These are phyloP conservation scores for Thuidium tamariscinum DNA, from an alignment of 225 moss, liverwort and hornwort species.

Conservation along the genomic window DNA sequence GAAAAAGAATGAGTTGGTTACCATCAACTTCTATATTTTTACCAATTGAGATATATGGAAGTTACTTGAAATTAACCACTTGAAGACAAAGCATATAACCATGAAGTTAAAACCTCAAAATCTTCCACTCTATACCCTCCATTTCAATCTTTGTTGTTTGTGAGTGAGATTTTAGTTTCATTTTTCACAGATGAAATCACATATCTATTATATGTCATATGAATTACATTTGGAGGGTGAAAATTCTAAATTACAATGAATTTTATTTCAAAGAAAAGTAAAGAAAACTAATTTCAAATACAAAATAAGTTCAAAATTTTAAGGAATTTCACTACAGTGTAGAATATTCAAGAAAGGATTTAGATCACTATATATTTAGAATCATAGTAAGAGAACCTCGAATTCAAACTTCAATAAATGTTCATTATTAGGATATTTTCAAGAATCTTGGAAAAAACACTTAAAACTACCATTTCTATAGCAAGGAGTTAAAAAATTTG, in stretches of 20 bases:
- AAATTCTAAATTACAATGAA: neutral
- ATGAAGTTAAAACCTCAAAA: neutral
- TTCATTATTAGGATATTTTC: neutral
- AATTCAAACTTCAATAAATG: neutral
- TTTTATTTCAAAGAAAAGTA: neutral
- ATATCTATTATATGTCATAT: neutral
- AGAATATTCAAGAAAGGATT: no score
- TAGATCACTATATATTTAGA: no score
- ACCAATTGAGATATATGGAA: neutral
- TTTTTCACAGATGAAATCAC: neutral
- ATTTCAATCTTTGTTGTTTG: accelerated
- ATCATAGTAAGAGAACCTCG: neutral
- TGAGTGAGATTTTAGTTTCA: no score
- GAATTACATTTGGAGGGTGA: accelerated
- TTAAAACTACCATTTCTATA: no score
- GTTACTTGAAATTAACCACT: neutral
- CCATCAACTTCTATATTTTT: neutral
- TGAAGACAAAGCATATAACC: no score
- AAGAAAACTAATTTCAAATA: neutral
- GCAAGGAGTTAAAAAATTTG: no score
- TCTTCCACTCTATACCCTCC: neutral
- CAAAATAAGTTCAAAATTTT: neutral
- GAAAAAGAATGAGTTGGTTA: neutral
- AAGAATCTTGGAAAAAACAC: no score
- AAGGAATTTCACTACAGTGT: neutral